A percentile compares a stretch with the other conserved stretches of the same genome.
Evolutionary conservation across 2,329 filamentous ascomycete genomes (phyloP).

Genomic region (Fonsecaea pedrosoi): DNA sequence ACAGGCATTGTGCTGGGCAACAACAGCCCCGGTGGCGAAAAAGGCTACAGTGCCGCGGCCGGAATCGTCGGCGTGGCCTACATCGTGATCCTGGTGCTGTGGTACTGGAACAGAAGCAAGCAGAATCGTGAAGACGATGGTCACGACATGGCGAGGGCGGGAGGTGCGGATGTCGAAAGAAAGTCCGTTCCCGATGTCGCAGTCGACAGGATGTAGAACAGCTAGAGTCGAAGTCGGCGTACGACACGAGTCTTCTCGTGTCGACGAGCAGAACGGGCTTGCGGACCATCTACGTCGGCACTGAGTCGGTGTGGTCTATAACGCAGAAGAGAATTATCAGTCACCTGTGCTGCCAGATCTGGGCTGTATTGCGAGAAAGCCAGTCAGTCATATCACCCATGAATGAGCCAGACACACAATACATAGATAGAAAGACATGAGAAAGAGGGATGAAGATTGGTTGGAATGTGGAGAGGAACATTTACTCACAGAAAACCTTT

Average conservation of each 20-base stretch:
- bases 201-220: neutral
- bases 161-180: neutral
- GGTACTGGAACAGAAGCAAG: constrained; percentile 9
- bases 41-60: neutral
- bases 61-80: neutral
- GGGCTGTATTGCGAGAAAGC: neutral
- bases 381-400: too few relatives aligned
- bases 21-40: neutral
- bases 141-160: neutral
- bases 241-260: neutral
- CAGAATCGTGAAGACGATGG: neutral
- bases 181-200: neutral
- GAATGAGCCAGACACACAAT: too few relatives aligned
- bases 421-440: neutral
- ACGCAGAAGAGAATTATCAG: neutral
- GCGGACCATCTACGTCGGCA: neutral
- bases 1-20: neutral
- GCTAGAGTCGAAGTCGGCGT: neutral
- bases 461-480: neutral
- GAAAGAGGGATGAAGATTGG: neutral
- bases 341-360: neutral
- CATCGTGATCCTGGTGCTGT: neutral
- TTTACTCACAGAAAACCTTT: neutral
- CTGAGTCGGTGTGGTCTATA: neutral
- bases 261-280: neutral